Conservation (phyloP, 2,329 filamentous ascomycete genomes). For the Thermomyces lanuginosus region DNA sequence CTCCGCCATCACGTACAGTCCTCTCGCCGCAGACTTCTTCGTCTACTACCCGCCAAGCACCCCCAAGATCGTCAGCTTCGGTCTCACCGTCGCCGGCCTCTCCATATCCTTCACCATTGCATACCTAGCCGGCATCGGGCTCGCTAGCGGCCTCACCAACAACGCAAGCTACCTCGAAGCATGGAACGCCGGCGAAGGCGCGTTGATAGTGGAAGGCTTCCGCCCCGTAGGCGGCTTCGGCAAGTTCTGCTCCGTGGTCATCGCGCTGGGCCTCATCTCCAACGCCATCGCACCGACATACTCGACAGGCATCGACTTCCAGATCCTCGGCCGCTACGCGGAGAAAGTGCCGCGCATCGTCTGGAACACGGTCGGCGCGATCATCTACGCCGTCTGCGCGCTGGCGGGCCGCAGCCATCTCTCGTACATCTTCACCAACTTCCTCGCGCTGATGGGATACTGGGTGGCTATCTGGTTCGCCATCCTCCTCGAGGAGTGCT, state of each 20-base stretch:
- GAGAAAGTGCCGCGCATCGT: slow-evolving; percentile 44
- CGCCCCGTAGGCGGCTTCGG: slow-evolving; percentile 45
- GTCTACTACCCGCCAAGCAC: slow-evolving; percentile 46
- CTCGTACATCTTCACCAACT: slow-evolving; percentile 50
- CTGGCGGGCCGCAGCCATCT: slow-evolving; percentile 45
- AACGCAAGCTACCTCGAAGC: slow-evolving; percentile 41
- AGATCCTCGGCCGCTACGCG: slow-evolving; percentile 45
- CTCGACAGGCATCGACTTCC: slow-evolving; percentile 49
- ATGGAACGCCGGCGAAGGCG: slow-evolving; percentile 43
- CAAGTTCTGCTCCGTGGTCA: slow-evolving; percentile 48
- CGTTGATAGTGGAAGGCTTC: slow-evolving; percentile 48
- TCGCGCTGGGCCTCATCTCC: slow-evolving; percentile 47
- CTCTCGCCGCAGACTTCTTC: slow-evolving; percentile 50
- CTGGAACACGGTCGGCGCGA: slow-evolving; percentile 46
- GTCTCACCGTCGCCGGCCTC: slow-evolving; percentile 41
- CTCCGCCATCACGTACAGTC: slow-evolving; percentile 46
- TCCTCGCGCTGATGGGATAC: slow-evolving; percentile 54
- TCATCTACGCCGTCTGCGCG: slow-evolving; percentile 49
- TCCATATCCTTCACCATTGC: slow-evolving; percentile 43
- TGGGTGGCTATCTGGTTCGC: slow-evolving; percentile 51
- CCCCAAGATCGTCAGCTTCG: slow-evolving; percentile 38
- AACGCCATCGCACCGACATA: slow-evolving; percentile 52
- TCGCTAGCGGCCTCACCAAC: slow-evolving; percentile 40
- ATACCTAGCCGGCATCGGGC: slow-evolving; percentile 45
- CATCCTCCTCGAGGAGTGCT: slow-evolving; percentile 42